phyloP scores from a whole-genome alignment of 2,329 filamentous ascomycete species.

The Triangularia verruculosa region DNA sequence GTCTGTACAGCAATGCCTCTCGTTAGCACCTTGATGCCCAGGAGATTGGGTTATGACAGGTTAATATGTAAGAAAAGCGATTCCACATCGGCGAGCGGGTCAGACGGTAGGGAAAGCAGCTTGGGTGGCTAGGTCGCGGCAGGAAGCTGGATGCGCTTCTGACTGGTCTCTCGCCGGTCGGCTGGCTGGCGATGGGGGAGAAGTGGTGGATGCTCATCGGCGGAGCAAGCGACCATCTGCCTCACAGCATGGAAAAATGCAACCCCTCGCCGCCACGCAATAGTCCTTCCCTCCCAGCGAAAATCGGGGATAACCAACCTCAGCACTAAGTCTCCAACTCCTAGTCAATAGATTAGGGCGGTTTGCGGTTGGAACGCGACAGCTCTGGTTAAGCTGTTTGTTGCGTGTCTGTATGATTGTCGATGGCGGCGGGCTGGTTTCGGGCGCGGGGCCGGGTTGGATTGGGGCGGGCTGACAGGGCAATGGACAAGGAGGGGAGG shows the following conservation, averaged over 20 bases:
- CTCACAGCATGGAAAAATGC: conserved; percentile 4
- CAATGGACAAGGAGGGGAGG: background rate
- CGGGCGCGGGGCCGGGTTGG: conserved; percentile 13
- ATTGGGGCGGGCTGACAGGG: conserved; percentile 12
- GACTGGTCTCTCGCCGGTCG: conserved; percentile 5
- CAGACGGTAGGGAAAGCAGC: conserved; percentile 7
- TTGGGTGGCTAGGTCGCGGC: conserved; percentile 17
- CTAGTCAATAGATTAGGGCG: background rate
- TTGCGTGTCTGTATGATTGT: conserved; percentile 18
- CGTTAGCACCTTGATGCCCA: conserved; percentile 23
- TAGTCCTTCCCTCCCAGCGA: background rate
- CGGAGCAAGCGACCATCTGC: conserved; percentile 2
- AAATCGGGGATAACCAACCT: conserved; percentile 2
- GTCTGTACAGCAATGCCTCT: conserved; percentile 15
- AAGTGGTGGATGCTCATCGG: conserved; percentile 12
- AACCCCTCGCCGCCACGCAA: conserved; percentile 2
- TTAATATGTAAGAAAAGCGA: conserved; percentile 21
- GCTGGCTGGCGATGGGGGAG: conserved; percentile 15
- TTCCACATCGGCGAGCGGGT: conserved; percentile 18
- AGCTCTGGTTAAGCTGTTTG: conserved; percentile 6
- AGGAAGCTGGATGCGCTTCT: conserved; percentile 20
- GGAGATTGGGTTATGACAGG: conserved; percentile 15
- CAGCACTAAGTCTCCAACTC: background rate
- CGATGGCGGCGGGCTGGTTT: conserved; percentile 15
- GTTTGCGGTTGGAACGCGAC: background rate